Percentiles rank a stretch among this genome's conserved stretches.
Evolutionary conservation across 306 rosid genomes (phyloP).

Genomic region (Lathyrus tuberosus): DNA sequence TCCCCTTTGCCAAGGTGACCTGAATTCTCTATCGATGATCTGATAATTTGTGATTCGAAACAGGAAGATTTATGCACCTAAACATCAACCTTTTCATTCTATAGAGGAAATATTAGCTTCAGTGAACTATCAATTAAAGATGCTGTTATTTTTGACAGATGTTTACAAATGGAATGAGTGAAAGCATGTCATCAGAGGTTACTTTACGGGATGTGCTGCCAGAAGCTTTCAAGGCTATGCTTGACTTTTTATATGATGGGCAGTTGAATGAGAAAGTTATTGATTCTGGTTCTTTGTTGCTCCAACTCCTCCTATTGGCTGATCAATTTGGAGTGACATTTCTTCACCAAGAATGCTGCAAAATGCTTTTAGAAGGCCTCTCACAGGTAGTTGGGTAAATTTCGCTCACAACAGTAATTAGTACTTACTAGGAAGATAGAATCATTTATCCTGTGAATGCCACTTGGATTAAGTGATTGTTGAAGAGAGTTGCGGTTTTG

Average conservation of each 20-base stretch:
- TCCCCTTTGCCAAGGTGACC: constrained; percentile 86
- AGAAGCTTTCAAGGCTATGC: constrained; percentile 80
- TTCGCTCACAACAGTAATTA: constrained; percentile 36
- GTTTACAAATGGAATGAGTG: constrained; percentile 99
- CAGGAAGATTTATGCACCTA: constrained; percentile 7
- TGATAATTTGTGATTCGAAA: constrained; percentile 1
- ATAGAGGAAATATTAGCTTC: constrained; percentile 30
- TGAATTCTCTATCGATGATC: constrained; percentile 14
- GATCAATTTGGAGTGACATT: constrained; percentile 90
- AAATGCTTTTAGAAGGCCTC: constrained; percentile 76
- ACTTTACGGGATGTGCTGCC: constrained; percentile 74
- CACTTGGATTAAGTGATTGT: constrained; percentile 62
- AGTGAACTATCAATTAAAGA: constrained; percentile 23
- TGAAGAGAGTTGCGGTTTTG: constrained; percentile 70
- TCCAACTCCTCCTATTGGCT: constrained; percentile 78
- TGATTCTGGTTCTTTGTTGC: constrained; percentile 71
- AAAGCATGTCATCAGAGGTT: constrained; percentile 76
- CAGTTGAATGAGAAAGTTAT: constrained; percentile 57
- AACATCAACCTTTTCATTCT: constrained; percentile 11
- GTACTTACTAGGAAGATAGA: constrained; percentile 40
- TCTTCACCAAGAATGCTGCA: constrained; percentile 94
- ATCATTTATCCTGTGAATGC: constrained; percentile 45
- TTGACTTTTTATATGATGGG: constrained; percentile 79
- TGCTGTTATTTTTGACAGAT: constrained; percentile 58
- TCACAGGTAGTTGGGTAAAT: constrained; percentile 81